These are phyloP conservation scores for Trichoderma endophyticum DNA, from an alignment of 2,329 filamentous ascomycete species.

Conservation along the genomic window DNA sequence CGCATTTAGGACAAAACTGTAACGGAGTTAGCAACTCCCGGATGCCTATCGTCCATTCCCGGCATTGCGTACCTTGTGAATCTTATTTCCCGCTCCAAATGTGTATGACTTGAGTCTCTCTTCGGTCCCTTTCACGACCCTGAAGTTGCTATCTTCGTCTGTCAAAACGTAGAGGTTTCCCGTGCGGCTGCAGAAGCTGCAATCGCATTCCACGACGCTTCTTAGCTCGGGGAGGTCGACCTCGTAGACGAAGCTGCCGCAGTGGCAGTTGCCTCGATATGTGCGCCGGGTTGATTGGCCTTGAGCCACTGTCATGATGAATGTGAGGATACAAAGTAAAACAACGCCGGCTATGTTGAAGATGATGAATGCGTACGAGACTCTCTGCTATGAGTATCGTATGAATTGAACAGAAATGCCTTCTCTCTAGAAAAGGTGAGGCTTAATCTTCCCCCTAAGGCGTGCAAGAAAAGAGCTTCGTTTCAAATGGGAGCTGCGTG, in stretches of 20 bases:
- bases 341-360: neutral
- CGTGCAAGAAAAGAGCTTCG: neutral
- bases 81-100: constrained; percentile 38
- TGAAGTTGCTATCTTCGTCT: constrained; percentile 31
- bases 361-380: neutral
- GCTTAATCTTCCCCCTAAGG: neutral
- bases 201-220: constrained; percentile 57
- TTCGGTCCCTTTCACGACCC: constrained; percentile 44
- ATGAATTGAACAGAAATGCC: neutral
- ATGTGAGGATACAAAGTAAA: neutral
- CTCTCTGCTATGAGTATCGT: neutral
- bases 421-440: neutral
- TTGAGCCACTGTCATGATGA: neutral
- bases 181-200: constrained; percentile 60
- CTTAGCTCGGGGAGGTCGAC: constrained; percentile 55
- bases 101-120: constrained; percentile 42
- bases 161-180: constrained; percentile 39
- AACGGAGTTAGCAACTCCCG: neutral
- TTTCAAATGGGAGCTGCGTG: neutral
- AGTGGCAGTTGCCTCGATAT: constrained; percentile 60
- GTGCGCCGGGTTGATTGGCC: constrained; percentile 28
- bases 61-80: constrained; percentile 39
- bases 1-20: constrained; percentile 53
- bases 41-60: neutral
- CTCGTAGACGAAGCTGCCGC: constrained; percentile 52